Conservation (phyloP, 2,329 filamentous ascomycete genomes). For the Venturiaceae sp. region DNA sequence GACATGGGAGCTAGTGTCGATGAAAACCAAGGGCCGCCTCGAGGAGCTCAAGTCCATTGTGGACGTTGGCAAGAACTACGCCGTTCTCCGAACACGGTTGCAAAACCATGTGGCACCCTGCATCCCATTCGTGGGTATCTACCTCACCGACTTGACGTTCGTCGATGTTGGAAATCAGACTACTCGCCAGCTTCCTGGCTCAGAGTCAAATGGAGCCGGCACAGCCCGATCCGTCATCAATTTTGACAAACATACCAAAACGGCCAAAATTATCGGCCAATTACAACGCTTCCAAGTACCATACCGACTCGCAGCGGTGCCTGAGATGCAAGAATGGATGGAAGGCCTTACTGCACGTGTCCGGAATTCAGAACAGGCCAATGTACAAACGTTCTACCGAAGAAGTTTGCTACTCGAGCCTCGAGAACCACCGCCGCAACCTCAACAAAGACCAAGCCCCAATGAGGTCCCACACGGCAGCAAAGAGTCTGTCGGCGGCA, state of each 20-base stretch:
- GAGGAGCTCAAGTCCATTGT: constrained; percentile 75
- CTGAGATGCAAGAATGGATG: constrained; percentile 91
- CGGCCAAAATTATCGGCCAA: constrained; percentile 90
- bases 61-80: constrained; percentile 85
- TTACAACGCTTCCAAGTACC: constrained; percentile 94
- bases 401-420: constrained; percentile 81
- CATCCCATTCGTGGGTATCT: constrained; percentile 91
- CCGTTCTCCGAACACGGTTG: constrained; percentile 70
- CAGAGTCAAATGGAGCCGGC: constrained; percentile 48
- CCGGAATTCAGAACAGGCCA: constrained; percentile 47
- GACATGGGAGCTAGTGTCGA: constrained; percentile 84
- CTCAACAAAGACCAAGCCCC: not conserved
- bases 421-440: constrained; percentile 24
- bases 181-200: constrained; percentile 62
- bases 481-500: constrained; percentile 5
- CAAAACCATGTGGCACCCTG: constrained; percentile 85
- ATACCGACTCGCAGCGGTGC: constrained; percentile 71
- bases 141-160: constrained; percentile 92
- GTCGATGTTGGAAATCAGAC: constrained; percentile 89
- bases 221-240: constrained; percentile 68
- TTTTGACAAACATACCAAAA: constrained; percentile 93
- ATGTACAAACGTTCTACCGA: constrained; percentile 62
- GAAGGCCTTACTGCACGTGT: constrained; percentile 71
- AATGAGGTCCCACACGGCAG: not conserved
- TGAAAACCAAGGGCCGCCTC: constrained; percentile 71